Evolutionary conservation across 202 grass and related monocot genomes (phyloP), one percentile per base, ranked within the genome.

Genomic region (Eragrostis tef): DNA sequence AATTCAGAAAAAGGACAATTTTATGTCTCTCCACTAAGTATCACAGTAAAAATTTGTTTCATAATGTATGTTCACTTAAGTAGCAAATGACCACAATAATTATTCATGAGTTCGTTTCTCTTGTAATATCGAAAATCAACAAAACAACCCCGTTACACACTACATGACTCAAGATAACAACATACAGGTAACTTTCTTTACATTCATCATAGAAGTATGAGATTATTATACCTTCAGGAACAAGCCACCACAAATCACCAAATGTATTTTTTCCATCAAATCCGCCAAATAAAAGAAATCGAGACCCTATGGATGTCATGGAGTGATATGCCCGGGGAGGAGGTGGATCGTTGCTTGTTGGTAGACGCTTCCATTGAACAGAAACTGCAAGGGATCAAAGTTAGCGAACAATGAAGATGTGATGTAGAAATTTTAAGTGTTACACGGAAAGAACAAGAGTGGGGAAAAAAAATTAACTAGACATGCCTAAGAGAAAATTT

Each of bases 231-330:
- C 92, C 95, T 94, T 94, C 92, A 88, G 90, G 86, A 79, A 98
- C 95, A 79, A 98, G 89, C 95, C 95, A 98, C 95, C 95, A 98
- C 64, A 98, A 80, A 86, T 98, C 95, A 7, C 90, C 90, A 83
- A 98, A 98, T 1, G 95, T 94, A 61, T 88, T 93, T 79, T 98
- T 98, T 71, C 95, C 95, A 85, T 98, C 95, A 88, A 98, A 98
- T 52, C 95, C 95, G 77, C 95, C 95, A 93, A 98, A 98, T 74
- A 98, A 82, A 86, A 98, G 90, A 88, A 93, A 94, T 46, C 82
- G 88, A 84, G 88, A 69, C 43, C 90, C 88, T 77, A 94, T 72
- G 46, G 81, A 91, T 88, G 76, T 94, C 90, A 98, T 94, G 72
- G 95, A 98, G 58, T 98, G 95, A 82, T 98, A 98, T 75, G 95